Evolutionary conservation across 139 green algal genomes (phyloP), one percentile per base, ranked within the genome.

Genomic region (Coelastrella sp.): DNA sequence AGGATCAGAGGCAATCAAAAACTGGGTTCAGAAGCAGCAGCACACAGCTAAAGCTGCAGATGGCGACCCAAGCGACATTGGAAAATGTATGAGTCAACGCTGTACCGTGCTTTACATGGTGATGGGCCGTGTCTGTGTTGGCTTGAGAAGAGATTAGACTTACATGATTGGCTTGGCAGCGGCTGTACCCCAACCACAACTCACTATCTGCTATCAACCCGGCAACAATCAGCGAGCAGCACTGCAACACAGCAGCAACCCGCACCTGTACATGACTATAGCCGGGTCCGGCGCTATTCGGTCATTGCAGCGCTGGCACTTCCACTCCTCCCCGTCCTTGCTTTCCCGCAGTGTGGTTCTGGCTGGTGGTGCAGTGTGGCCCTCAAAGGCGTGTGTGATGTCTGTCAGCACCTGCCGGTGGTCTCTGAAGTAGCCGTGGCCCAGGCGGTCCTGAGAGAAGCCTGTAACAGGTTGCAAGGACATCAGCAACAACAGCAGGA

Each of bases 381-480:
- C 77, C 14, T 64, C 7, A 32, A 83, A 83, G 77, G 54, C 77
- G 3, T 61, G 77, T 13, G 32, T 83, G 32, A 83, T 83, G 54
- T 83, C 77, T 83, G 77, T 83, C 1, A 83, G 77, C 3, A 83
- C 77, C 7, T 83, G 77, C 5, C 77, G 77, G 54, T 83, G 77
- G 17, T 83, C 77, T 57, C 77, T 22, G 54, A 83, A 83, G 77
- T 83, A 83, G 54, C 77, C 54, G 54, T 83, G 77, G 54, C 77
- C 77, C 23, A 83, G 77, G 17, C 77, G 58, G 77, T 83, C 77
- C 5, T 56, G 17, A 2, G 77, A 83, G 54, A 83, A 83, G 77
- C 77, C 77, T 83, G 77, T 20, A n/a, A 11, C 19, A 7, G n/a
- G 6, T 57, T 56, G n/a, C 73, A 78, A 19, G 14, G n/a, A 78